Conservation (phyloP, 805 yeast species). For the Candida yuanshanica region DNA sequence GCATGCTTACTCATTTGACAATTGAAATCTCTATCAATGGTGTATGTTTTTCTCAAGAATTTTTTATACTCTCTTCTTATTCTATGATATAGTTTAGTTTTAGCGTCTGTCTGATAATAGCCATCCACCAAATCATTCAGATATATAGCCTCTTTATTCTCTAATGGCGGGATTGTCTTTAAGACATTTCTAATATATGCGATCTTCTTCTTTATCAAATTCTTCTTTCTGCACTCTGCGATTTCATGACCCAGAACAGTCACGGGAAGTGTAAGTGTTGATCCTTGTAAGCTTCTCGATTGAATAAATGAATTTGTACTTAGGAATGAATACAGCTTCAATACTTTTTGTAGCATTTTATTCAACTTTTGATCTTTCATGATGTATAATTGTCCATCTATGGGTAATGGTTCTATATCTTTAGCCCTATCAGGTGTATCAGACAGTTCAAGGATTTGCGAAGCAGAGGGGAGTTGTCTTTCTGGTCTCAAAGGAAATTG, state of each 20-base stretch:
- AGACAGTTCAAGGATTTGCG: not conserved
- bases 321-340: slow-evolving; percentile 16
- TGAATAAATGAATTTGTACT: slow-evolving; percentile 8
- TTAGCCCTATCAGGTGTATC: not conserved
- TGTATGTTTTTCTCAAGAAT: slow-evolving; percentile 17
- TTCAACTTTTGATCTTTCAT: slow-evolving; percentile 8
- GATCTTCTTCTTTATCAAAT: slow-evolving; percentile 18
- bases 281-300: slow-evolving; percentile 13
- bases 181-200: slow-evolving; percentile 14
- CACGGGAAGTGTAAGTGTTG: slow-evolving; percentile 17
- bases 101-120: not conserved
- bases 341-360: slow-evolving; percentile 16
- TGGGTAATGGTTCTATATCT: slow-evolving; percentile 1
- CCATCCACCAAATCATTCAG: slow-evolving; percentile 13
- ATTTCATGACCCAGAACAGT: slow-evolving; percentile 18
- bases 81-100: not conserved
- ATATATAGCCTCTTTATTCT: slow-evolving; percentile 10
- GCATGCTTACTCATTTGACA: slow-evolving; percentile 17
- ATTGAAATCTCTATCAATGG: slow-evolving; percentile 13
- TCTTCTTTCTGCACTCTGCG: slow-evolving; percentile 14
- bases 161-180: slow-evolving; percentile 18
- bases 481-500: slow-evolving; percentile 11
- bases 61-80: slow-evolving; percentile 20
- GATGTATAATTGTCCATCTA: slow-evolving; percentile 2
- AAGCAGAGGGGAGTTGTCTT: slow-evolving; percentile 9